Percentiles rank a stretch among this genome's conserved stretches.
These are phyloP conservation scores for Rhododendron vialii DNA, from an alignment of 148 eudicot genomes.

Conservation along the genomic window DNA sequence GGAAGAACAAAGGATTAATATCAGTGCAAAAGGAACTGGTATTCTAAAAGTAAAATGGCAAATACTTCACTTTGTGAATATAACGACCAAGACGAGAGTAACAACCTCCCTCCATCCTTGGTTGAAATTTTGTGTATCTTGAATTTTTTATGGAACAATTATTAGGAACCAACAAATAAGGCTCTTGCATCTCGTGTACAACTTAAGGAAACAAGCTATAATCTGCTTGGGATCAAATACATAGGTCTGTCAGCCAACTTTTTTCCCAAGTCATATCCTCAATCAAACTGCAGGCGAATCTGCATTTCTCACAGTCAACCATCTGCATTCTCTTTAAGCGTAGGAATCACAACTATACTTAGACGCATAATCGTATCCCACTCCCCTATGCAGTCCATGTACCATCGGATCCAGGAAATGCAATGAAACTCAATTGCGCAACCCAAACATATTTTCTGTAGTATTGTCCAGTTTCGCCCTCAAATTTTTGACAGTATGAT, in stretches of 20 bases:
- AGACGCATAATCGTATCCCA: no score
- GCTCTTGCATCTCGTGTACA: not conserved
- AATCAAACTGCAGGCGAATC: no score
- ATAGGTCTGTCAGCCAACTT: no score
- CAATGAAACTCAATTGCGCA: not conserved
- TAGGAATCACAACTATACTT: no score
- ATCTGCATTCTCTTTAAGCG: no score
- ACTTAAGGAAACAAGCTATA: not conserved
- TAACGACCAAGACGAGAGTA: no score
- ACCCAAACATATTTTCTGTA: not conserved
- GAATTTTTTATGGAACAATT: not conserved
- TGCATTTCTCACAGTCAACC: no score
- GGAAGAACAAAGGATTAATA: conserved; percentile 19
- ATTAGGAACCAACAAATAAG: not conserved
- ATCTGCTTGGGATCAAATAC: not conserved
- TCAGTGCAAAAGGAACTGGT: not conserved
- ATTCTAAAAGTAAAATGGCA: not conserved
- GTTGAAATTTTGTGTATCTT: not conserved
- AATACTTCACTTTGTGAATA: not conserved
- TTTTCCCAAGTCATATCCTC: no score
- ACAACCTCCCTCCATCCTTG: not conserved
- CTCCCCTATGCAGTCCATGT: not conserved
- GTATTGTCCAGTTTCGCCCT: not conserved
- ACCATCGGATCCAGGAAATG: not conserved
- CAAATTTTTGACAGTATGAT: not conserved